A percentile compares a stretch with the other conserved stretches of the same genome.
phyloP scores from a whole-genome alignment of 768 basidiomycete genomes.

The Kondoa subrosea region DNA sequence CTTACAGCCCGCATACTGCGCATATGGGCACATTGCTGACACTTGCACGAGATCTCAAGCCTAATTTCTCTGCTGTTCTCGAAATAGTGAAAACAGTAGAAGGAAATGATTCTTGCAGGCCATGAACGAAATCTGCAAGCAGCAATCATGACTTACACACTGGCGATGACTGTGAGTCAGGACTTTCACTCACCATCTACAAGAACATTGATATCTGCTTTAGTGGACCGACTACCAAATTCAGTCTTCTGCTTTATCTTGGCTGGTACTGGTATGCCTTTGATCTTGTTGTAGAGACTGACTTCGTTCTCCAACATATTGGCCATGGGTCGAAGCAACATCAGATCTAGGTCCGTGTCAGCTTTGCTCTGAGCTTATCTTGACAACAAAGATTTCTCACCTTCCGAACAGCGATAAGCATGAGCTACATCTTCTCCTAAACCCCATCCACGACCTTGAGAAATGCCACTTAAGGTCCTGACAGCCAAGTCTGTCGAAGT shows the following conservation, averaged over 20 bases:
- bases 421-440: conserved; percentile 1
- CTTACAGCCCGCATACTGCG: conserved; percentile 7
- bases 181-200: not conserved
- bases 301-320: not conserved
- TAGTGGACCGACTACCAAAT: not conserved
- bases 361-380: not conserved
- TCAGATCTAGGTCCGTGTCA: not conserved
- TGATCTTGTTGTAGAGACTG: not conserved
- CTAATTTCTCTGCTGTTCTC: conserved; percentile 25
- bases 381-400: not conserved
- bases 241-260: not conserved
- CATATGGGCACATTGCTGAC: not conserved
- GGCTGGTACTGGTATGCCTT: not conserved
- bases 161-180: not conserved
- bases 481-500: not conserved
- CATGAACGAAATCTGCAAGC: conserved; percentile 3
- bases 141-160: not conserved
- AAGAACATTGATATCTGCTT: not conserved
- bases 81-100: conserved; percentile 26
- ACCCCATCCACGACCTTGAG: not conserved
- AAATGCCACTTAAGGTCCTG: not conserved
- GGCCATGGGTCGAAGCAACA: not conserved
- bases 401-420: not conserved
- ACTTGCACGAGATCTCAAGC: conserved; percentile 11
- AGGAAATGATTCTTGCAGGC: conserved; percentile 24